Conservation (phyloP, 225 moss, liverwort and hornwort genomes). For the Marchantia polymorpha region DNA sequence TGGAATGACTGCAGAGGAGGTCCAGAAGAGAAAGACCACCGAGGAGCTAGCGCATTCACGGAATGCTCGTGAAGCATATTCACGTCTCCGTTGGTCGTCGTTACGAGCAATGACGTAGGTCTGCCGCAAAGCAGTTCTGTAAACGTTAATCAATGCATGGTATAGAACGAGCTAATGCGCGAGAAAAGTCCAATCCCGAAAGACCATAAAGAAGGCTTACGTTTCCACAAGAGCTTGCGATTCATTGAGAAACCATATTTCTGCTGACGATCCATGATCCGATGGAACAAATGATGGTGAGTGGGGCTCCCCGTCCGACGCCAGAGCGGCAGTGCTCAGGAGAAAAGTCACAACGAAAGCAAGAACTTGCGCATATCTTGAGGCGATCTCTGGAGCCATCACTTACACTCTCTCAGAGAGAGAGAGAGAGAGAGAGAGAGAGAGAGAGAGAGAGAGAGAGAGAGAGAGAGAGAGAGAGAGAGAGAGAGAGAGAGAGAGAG, state of each 20-base stretch:
- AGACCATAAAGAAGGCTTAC: slow-evolving; percentile 20
- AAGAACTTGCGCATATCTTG: neutral
- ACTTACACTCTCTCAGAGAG: too few species aligned
- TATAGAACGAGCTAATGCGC: neutral
- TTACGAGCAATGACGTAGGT: slow-evolving; percentile 35
- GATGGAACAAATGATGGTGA: slow-evolving; percentile 11
- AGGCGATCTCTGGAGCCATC: slow-evolving; percentile 2
- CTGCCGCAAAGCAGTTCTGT: slow-evolving; percentile 13
- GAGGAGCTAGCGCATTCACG: slow-evolving; percentile 16
- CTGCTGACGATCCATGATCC: slow-evolving; percentile 30
- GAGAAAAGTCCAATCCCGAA: neutral
- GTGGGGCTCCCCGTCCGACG: slow-evolving; percentile 15
- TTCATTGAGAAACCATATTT: slow-evolving; percentile 45
- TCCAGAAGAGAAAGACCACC: slow-evolving; percentile 46
- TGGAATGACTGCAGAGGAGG: slow-evolving; percentile 37
- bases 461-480: neutral
- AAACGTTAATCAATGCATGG: too few species aligned
- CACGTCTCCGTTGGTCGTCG: slow-evolving; percentile 33
- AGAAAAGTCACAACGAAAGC: slow-evolving; percentile 13
- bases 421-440: neutral
- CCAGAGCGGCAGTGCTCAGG: slow-evolving; percentile 10
- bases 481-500: too few species aligned
- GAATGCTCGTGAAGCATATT: slow-evolving; percentile 33
- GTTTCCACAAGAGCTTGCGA: slow-evolving; percentile 30
- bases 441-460: neutral